A percentile compares a stretch with the other conserved stretches of the same genome.
These are phyloP conservation scores for Tulasnella sp. DNA, from an alignment of 768 basidiomycete species.

Conservation along the genomic window DNA sequence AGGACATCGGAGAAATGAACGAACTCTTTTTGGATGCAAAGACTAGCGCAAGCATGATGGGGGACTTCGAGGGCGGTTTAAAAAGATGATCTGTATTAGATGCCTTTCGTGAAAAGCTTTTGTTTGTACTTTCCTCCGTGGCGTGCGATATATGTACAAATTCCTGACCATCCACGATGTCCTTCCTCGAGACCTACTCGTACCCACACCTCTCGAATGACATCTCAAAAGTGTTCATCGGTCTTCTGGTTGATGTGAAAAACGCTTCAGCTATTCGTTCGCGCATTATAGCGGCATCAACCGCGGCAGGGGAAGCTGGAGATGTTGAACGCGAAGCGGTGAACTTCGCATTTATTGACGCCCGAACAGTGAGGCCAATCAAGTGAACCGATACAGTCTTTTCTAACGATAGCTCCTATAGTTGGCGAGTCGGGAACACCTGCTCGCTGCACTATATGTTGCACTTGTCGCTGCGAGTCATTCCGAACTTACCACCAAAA, in stretches of 20 bases:
- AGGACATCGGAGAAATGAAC: constrained; percentile 90
- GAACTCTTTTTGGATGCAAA: constrained; percentile 95
- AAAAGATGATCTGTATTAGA: neutral
- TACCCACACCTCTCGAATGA: constrained; percentile 47
- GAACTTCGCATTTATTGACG: constrained; percentile 88
- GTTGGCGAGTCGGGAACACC: constrained; percentile 74
- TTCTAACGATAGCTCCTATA: constrained; percentile 29
- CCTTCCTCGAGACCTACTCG: constrained; percentile 46
- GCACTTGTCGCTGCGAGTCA: constrained; percentile 63
- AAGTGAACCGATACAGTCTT: neutral
- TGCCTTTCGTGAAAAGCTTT: neutral
- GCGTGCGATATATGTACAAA: neutral
- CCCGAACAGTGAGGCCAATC: constrained; percentile 54
- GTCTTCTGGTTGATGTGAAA: constrained; percentile 56
- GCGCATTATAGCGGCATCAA: constrained; percentile 65
- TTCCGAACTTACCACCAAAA: constrained; percentile 63
- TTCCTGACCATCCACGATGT: neutral
- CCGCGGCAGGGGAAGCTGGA: constrained; percentile 48
- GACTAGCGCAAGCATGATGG: constrained; percentile 32
- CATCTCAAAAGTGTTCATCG: constrained; percentile 41
- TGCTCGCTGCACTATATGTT: constrained; percentile 78
- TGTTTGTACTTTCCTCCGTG: neutral
- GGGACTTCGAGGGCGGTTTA: constrained; percentile 15
- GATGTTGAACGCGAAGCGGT: constrained; percentile 65
- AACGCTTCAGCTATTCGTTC: constrained; percentile 55